phyloP scores from a whole-genome alignment of 2,329 filamentous ascomycete genomes.

The Alternaria viburni region DNA sequence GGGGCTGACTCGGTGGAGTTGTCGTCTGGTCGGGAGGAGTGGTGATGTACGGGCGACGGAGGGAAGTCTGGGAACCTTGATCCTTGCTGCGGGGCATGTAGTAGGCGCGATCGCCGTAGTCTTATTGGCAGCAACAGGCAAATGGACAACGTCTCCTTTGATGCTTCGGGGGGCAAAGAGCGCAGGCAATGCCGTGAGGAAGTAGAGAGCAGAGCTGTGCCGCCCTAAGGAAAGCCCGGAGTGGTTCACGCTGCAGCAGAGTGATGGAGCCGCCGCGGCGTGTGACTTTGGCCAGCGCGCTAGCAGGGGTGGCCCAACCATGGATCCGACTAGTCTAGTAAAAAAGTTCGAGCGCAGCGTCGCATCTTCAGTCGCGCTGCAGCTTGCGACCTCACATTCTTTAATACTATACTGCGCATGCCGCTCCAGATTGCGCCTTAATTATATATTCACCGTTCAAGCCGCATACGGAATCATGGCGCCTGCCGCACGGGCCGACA shows the following conservation, averaged over 20 bases:
- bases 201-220: conserved; percentile 33
- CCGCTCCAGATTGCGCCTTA: conserved; percentile 10
- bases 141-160: conserved; percentile 23
- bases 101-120: conserved; percentile 38
- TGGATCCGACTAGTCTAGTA: conserved; percentile 14
- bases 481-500: conserved; percentile 52
- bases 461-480: conserved; percentile 30
- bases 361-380: conserved; percentile 8
- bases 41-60: conserved; percentile 38
- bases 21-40: conserved; percentile 28
- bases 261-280: conserved; percentile 27
- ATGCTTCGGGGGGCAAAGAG: conserved; percentile 30
- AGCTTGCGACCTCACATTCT: not conserved
- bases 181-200: conserved; percentile 17
- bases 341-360: conserved; percentile 17
- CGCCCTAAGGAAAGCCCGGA: conserved; percentile 36
- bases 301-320: conserved; percentile 18
- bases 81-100: conserved; percentile 47
- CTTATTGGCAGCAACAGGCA: conserved; percentile 30
- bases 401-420: not conserved
- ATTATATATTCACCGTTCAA: not conserved
- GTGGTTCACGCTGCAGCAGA: conserved; percentile 24
- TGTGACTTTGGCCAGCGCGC: conserved; percentile 21
- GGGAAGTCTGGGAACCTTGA: conserved; percentile 40
- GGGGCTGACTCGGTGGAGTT: conserved; percentile 45